Conservation (phyloP, 768 basidiomycete genomes). For the Russula olivacea region DNA sequence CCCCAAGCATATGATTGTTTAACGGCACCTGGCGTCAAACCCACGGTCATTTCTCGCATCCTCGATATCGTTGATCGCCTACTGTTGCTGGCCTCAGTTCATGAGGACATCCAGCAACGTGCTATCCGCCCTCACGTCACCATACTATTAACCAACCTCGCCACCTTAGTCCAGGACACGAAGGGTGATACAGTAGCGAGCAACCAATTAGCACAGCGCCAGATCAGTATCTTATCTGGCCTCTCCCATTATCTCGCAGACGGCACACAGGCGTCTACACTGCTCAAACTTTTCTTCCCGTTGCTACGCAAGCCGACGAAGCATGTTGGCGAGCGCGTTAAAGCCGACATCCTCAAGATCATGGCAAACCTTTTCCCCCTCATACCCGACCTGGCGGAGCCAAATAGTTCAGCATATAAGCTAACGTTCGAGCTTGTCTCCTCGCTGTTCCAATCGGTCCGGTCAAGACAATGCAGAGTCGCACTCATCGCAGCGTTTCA, state of each 20-base stretch:
- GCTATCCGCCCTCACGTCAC: slow-evolving; percentile 69
- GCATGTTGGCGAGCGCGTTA: slow-evolving; percentile 78
- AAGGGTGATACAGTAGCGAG: slow-evolving; percentile 46
- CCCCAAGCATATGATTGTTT: slow-evolving; percentile 80
- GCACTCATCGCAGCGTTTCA: slow-evolving; percentile 63
- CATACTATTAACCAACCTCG: slow-evolving; percentile 63
- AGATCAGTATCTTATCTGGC: slow-evolving; percentile 73
- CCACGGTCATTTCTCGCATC: slow-evolving; percentile 68
- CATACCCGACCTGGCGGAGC: slow-evolving; percentile 53
- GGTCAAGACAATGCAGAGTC: slow-evolving; percentile 63
- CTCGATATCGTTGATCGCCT: slow-evolving; percentile 82
- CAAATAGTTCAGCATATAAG: slow-evolving; percentile 38
- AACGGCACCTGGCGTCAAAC: slow-evolving; percentile 78
- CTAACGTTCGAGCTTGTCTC: slow-evolving; percentile 65
- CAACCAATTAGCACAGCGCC: slow-evolving; percentile 68
- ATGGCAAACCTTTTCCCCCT: slow-evolving; percentile 59
- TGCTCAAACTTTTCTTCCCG: slow-evolving; percentile 70
- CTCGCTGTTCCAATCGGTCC: slow-evolving; percentile 69
- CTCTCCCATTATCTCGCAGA: slow-evolving; percentile 72
- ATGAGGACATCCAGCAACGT: slow-evolving; percentile 42
- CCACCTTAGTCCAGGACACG: slow-evolving; percentile 58
- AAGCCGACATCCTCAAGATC: slow-evolving; percentile 74
- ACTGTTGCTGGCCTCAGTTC: slow-evolving; percentile 47
- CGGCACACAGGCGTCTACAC: slow-evolving; percentile 60
- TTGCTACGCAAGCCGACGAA: slow-evolving; percentile 72